These are phyloP conservation scores for Hyaloscypha bicolor DNA, from an alignment of 495 filamentous ascomycete genomes.

Conservation along the genomic window DNA sequence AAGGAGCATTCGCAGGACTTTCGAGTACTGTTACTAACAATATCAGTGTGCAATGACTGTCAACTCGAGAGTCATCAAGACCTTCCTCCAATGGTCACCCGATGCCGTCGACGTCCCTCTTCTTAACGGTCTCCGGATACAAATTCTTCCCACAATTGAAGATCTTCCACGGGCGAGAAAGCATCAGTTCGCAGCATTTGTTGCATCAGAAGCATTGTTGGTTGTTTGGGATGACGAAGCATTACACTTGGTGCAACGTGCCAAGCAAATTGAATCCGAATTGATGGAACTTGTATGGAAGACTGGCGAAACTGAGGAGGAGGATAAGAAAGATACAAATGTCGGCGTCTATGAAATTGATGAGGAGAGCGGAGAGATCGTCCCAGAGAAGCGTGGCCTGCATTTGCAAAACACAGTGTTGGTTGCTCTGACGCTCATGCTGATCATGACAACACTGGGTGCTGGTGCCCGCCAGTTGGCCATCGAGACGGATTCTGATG, in stretches of 20 bases:
- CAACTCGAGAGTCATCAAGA: slow-evolving; percentile 74
- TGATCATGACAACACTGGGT: slow-evolving; percentile 65
- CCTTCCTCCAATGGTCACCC: slow-evolving; percentile 70
- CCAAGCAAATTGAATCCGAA: slow-evolving; percentile 69
- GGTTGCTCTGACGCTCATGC: slow-evolving; percentile 61
- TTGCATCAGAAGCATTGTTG: slow-evolving; percentile 65
- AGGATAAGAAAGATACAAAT: slow-evolving; percentile 48
- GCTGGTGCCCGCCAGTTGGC: slow-evolving; percentile 68
- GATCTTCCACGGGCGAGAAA: slow-evolving; percentile 68
- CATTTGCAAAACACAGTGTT: slow-evolving; percentile 68
- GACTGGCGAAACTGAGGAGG: slow-evolving; percentile 49
- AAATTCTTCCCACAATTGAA: slow-evolving; percentile 70
- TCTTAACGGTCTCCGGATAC: slow-evolving; percentile 71
- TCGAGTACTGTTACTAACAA: not conserved
- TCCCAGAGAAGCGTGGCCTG: slow-evolving; percentile 63
- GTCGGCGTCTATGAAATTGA: slow-evolving; percentile 59
- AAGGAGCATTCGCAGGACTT: slow-evolving; percentile 18
- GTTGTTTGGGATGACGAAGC: slow-evolving; percentile 81
- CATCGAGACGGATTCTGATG: slow-evolving; percentile 67
- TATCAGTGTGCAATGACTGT: slow-evolving; percentile 75
- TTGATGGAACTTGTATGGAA: slow-evolving; percentile 76
- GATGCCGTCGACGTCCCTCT: slow-evolving; percentile 74
- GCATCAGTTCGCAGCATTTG: slow-evolving; percentile 76
- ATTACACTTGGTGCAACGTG: slow-evolving; percentile 63
- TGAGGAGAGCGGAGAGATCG: slow-evolving; percentile 67